phyloP scores from a whole-genome alignment of 148 eudicot genomes.

The Spergularia marina region DNA sequence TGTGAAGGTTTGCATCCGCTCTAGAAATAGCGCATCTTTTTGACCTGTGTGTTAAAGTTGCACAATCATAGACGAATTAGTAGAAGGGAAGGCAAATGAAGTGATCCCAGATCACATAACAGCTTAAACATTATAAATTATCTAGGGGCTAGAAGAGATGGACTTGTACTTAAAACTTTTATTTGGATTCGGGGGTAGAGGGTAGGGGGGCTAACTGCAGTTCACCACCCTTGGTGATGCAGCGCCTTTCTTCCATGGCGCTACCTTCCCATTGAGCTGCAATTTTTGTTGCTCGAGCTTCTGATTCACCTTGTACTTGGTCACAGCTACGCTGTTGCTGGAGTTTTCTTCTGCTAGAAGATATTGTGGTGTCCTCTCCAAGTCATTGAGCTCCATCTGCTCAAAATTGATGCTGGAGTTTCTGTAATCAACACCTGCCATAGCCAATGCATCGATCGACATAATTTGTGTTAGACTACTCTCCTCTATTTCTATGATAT shows the following conservation, averaged over 20 bases:
- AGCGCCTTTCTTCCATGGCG: conserved; percentile 4
- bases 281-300: not conserved
- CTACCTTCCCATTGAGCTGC: not conserved
- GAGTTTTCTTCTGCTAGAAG: conserved; percentile 24
- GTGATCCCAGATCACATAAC: not conserved
- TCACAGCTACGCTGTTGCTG: not conserved
- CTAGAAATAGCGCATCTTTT: too few relatives aligned
- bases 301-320: not conserved
- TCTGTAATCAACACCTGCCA: conserved; percentile 39
- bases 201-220: not conserved
- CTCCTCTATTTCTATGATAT: not conserved
- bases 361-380: conserved; percentile 23
- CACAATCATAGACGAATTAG: too few relatives aligned
- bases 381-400: conserved; percentile 17
- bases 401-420: conserved; percentile 16
- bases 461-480: conserved; percentile 5
- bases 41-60: too few relatives aligned
- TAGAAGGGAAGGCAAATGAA: not conserved
- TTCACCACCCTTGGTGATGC: not conserved
- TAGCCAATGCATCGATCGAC: conserved; percentile 44
- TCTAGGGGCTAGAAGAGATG: not conserved
- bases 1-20: too few relatives aligned
- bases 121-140: not conserved
- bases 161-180: too few relatives aligned
- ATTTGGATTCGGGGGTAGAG: too few relatives aligned